Evolutionary conservation across 139 green algal species (phyloP).

Genomic region (Tetradesmus obliquus): DNA sequence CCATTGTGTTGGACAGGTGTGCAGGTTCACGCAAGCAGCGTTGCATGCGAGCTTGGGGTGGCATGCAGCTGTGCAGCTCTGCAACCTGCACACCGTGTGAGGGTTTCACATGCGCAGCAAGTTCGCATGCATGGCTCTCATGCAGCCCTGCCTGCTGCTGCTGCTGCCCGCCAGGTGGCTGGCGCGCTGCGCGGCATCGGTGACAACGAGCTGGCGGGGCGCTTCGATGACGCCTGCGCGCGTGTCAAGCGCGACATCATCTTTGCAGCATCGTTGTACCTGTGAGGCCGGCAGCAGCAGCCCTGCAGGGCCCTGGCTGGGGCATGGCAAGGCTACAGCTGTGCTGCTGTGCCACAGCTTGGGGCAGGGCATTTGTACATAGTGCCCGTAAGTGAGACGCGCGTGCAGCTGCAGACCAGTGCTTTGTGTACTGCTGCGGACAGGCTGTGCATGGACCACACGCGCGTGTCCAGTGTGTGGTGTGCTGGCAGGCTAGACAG

Average conservation of each 20-base stretch:
- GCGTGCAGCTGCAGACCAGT: background rate
- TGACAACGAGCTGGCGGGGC: constrained; percentile 78
- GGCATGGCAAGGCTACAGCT: background rate
- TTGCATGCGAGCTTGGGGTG: no score
- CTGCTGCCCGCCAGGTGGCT: constrained; percentile 79
- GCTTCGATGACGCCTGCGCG: constrained; percentile 75
- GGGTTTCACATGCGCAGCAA: background rate
- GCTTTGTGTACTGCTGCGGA: background rate
- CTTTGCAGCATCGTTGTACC: constrained; percentile 94
- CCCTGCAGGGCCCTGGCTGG: background rate
- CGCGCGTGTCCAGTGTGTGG: no score
- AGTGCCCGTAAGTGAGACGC: background rate
- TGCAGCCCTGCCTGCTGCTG: background rate
- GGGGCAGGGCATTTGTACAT: no score
- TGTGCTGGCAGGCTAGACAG: no score
- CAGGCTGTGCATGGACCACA: no score
- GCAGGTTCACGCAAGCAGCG: no score
- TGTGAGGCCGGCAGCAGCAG: constrained; percentile 52
- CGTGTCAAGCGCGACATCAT: constrained; percentile 90
- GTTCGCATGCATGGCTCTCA: background rate
- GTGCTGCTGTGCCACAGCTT: background rate
- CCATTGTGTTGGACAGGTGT: no score
- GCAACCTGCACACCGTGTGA: background rate
- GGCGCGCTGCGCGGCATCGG: constrained; percentile 74
- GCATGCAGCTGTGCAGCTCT: no score